phyloP scores from a whole-genome alignment of 2,329 filamentous ascomycete genomes.

The Aspergillus fructus region DNA sequence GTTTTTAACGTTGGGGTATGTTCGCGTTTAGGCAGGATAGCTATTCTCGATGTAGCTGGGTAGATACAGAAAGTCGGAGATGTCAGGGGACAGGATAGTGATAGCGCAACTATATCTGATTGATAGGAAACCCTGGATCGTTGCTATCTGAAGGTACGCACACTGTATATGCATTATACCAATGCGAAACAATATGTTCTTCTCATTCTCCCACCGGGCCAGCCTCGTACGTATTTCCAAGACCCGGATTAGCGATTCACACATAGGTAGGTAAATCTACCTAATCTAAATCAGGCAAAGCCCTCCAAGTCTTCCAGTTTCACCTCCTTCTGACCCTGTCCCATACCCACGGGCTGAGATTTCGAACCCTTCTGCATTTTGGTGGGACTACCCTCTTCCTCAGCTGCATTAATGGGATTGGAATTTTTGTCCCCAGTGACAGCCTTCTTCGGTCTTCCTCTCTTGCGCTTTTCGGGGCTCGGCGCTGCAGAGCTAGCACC shows the following conservation, averaged over 20 bases:
- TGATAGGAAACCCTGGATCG: background rate
- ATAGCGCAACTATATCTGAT: too few species aligned
- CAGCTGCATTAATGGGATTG: background rate
- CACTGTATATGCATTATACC: background rate
- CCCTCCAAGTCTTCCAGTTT: background rate
- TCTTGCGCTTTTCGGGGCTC: constrained; percentile 9
- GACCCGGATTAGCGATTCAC: background rate
- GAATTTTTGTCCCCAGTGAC: background rate
- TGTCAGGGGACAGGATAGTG: too few species aligned
- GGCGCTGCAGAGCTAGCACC: background rate
- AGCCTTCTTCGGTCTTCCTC: constrained; percentile 1
- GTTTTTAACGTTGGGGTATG: background rate
- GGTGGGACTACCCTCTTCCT: background rate
- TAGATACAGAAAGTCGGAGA: too few species aligned
- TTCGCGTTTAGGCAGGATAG: background rate
- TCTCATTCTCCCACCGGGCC: too few species aligned
- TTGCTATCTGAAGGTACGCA: background rate
- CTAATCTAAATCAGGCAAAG: background rate
- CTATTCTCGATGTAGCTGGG: background rate
- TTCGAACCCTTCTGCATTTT: background rate
- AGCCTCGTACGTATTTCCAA: background rate
- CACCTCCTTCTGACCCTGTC: too few species aligned
- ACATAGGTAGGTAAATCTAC: background rate
- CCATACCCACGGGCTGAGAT: background rate
- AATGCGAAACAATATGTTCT: background rate